A percentile compares a stretch with the other conserved stretches of the same genome.
Evolutionary conservation across 495 filamentous ascomycete species (phyloP).

Genomic region (Xylaria cubensis): DNA sequence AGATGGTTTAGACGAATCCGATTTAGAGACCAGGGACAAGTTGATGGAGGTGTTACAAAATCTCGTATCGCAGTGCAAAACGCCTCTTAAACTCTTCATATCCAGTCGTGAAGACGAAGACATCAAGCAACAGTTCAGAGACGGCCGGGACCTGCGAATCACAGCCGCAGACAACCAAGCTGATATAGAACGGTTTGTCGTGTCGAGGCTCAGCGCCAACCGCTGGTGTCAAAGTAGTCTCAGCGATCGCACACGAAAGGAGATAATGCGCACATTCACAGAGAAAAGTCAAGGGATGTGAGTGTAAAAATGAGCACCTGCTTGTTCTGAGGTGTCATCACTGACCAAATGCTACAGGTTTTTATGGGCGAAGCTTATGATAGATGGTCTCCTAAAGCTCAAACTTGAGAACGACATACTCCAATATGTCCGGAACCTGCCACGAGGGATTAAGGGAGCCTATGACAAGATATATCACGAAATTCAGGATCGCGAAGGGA

Average conservation of each 20-base stretch:
- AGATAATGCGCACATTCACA: neutral
- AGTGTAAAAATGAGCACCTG: neutral
- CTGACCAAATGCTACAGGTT: neutral
- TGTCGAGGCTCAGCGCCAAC: neutral
- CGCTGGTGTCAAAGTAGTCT: neutral
- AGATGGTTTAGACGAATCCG: neutral
- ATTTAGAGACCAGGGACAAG: neutral
- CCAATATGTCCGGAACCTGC: neutral
- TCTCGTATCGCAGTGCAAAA: neutral
- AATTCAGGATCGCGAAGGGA: neutral
- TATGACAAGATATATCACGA: neutral
- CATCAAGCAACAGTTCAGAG: neutral
- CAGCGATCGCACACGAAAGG: neutral
- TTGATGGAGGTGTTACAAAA: neutral
- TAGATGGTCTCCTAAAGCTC: conserved; percentile 5
- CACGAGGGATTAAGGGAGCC: neutral
- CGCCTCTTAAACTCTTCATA: neutral
- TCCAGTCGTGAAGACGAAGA: conserved; percentile 5
- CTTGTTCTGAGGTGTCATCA: neutral
- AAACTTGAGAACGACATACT: neutral
- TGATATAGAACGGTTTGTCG: neutral
- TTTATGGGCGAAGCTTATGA: neutral
- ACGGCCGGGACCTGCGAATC: neutral
- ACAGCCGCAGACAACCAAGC: neutral
- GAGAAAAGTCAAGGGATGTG: conserved; percentile 3